These are phyloP conservation scores for Nicotiana obtusifolia DNA, from an alignment of 257 asterid species.

Conservation along the genomic window DNA sequence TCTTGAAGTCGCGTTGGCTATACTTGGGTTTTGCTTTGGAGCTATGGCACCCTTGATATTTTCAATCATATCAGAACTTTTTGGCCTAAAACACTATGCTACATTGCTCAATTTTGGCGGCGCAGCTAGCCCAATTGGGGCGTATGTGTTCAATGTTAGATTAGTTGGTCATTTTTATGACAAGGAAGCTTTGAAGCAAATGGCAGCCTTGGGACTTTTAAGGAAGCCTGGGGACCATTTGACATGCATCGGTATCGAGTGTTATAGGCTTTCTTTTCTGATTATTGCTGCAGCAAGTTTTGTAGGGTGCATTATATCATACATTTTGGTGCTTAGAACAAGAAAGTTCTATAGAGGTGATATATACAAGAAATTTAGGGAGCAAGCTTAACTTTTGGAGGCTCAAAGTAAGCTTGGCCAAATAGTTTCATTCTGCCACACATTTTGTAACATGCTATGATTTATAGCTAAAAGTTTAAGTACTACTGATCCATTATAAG, in stretches of 20 bases:
- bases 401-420: neutral
- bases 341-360: constrained; percentile 64
- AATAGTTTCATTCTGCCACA: neutral
- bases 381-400: constrained; percentile 17
- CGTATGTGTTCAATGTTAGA: constrained; percentile 14
- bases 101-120: constrained; percentile 66
- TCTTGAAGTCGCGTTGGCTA: constrained; percentile 58
- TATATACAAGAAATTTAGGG: constrained; percentile 56
- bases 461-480: neutral
- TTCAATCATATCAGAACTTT: constrained; percentile 68
- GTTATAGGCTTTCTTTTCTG: constrained; percentile 51
- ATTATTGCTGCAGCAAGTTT: constrained; percentile 55
- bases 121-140: constrained; percentile 18
- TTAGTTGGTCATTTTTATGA: constrained; percentile 16
- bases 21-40: constrained; percentile 77
- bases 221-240: constrained; percentile 38
- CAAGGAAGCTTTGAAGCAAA: constrained; percentile 13
- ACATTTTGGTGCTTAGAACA: constrained; percentile 53
- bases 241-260: constrained; percentile 46
- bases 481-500: too few species aligned
- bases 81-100: constrained; percentile 70
- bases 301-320: constrained; percentile 56
- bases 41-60: constrained; percentile 76
- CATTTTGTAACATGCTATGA: constrained; percentile 4
- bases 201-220: constrained; percentile 2